phyloP scores from a whole-genome alignment of 768 basidiomycete species.

The Phylloporus rhodoxanthus region DNA sequence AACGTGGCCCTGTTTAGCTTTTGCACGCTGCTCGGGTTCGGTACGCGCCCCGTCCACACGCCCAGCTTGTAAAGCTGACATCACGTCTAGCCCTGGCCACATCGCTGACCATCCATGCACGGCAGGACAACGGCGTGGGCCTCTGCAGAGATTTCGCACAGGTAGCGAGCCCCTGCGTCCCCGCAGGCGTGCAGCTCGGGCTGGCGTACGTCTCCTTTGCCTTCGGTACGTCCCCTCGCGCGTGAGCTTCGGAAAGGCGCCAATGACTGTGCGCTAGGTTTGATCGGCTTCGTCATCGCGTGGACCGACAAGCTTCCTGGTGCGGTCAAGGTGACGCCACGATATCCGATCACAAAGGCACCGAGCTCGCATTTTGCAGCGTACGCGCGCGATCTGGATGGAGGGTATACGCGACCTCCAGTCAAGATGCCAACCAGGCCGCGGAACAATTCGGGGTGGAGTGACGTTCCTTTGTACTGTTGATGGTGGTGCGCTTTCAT shows the following conservation, averaged over 20 bases:
- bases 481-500: not conserved
- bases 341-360: constrained; percentile 28
- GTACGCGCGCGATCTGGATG: constrained; percentile 19
- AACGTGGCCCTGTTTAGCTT: constrained; percentile 21
- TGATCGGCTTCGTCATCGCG: constrained; percentile 18
- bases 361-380: constrained; percentile 26
- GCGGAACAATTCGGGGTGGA: constrained; percentile 18
- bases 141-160: constrained; percentile 30
- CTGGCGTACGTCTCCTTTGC: constrained; percentile 27
- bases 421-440: constrained; percentile 3
- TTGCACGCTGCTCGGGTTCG: constrained; percentile 14
- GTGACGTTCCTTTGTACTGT: constrained; percentile 17
- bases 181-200: constrained; percentile 20
- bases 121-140: constrained; percentile 8
- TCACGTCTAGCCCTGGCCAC: constrained; percentile 12
- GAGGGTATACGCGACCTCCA: constrained; percentile 12
- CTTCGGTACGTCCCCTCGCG: constrained; percentile 19
- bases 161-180: constrained; percentile 15
- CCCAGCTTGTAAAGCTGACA: not conserved
- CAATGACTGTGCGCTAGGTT: constrained; percentile 8
- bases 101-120: constrained; percentile 27
- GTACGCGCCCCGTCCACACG: constrained; percentile 7
- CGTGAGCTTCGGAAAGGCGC: not conserved
- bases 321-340: constrained; percentile 18
- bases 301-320: constrained; percentile 28